Conservation (phyloP, 441 rosid genomes). For the Gossypium trilobum region DNA sequence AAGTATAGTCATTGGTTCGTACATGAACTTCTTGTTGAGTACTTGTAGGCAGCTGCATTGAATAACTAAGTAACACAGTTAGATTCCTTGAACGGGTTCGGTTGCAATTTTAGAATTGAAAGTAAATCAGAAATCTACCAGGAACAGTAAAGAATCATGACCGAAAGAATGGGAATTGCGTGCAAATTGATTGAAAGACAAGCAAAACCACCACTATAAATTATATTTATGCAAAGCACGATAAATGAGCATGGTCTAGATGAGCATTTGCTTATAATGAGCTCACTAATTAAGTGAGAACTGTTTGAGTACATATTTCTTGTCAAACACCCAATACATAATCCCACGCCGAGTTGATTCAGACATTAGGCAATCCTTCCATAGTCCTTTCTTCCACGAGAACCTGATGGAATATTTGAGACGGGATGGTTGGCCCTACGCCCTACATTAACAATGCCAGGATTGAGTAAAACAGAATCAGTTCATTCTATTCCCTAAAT, state of each 20-base stretch:
- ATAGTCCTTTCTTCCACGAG: constrained; percentile 82
- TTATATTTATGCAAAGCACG: constrained; percentile 51
- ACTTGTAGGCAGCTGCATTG: constrained; percentile 25
- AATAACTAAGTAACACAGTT: constrained; percentile 18
- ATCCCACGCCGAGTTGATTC: constrained; percentile 29
- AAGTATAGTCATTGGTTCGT: constrained; percentile 10
- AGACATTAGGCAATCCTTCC: constrained; percentile 65
- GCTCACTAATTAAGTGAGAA: constrained; percentile 66
- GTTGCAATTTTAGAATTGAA: not conserved
- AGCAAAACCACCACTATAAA: constrained; percentile 29
- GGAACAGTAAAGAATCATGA: not conserved
- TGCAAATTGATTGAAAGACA: constrained; percentile 11
- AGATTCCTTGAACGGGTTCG: constrained; percentile 15
- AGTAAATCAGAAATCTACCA: not conserved
- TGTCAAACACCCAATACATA: constrained; percentile 46
- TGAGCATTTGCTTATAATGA: constrained; percentile 32
- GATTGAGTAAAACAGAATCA: constrained; percentile 14
- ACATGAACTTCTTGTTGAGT: constrained; percentile 12
- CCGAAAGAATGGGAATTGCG: constrained; percentile 14
- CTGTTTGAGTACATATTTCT: constrained; percentile 41
- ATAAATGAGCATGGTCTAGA: constrained; percentile 48
- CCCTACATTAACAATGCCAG: constrained; percentile 40
- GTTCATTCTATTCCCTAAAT: constrained; percentile 8
- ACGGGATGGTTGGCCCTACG: constrained; percentile 67
- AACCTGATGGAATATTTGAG: constrained; percentile 64